Evolutionary conservation across 148 eudicot species (phyloP).

Genomic region (Amaranthus cruentus): DNA sequence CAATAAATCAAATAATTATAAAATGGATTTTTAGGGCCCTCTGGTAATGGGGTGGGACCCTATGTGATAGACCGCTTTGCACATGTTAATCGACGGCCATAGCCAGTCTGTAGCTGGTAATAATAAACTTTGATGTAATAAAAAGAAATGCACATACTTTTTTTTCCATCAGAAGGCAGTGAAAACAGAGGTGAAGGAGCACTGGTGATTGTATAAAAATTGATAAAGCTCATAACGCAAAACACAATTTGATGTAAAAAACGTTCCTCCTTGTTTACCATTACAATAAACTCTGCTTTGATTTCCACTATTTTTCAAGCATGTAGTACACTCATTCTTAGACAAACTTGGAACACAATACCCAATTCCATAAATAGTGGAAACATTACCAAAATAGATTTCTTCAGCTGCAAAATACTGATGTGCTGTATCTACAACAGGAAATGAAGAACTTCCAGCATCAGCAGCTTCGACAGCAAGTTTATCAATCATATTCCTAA

Average conservation of each 20-base stretch:
- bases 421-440: background rate
- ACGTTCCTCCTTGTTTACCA: conserved; percentile 1
- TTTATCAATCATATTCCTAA: background rate
- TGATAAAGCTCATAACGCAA: conserved; percentile 11
- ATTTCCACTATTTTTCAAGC: background rate
- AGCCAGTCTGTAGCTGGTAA: too few species aligned
- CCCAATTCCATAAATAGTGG: conserved; percentile 8
- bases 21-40: too few species aligned
- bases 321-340: background rate
- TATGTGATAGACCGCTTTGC: too few species aligned
- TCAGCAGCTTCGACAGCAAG: conserved; percentile 8
- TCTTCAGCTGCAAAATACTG: conserved; percentile 13
- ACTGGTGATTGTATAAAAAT: background rate
- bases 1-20: too few species aligned
- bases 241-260: background rate
- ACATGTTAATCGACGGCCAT: too few species aligned
- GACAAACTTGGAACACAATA: conserved; percentile 13
- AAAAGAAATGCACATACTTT: background rate
- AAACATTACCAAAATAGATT: background rate
- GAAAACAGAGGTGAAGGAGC: background rate
- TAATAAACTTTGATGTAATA: background rate
- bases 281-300: background rate
- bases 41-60: too few species aligned
- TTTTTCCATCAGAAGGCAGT: background rate
- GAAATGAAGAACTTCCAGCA: conserved; percentile 4